Evolutionary conservation across 2,329 filamentous ascomycete species (phyloP).

Genomic region (Calonectria pauciramosa): DNA sequence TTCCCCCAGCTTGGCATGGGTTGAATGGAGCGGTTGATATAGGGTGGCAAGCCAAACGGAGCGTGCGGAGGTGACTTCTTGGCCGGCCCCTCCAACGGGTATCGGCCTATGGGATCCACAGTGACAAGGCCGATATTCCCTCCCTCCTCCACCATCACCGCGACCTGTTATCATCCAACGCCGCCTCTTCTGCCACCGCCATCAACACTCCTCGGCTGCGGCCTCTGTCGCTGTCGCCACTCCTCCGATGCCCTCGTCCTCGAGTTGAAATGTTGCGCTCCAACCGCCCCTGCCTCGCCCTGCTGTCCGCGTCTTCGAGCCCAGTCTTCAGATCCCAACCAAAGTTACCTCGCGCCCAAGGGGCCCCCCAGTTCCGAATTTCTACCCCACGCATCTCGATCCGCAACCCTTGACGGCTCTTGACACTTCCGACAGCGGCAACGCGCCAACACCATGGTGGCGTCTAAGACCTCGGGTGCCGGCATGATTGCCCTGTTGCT

Average conservation of each 20-base stretch:
- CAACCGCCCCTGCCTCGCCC: constrained; percentile 28
- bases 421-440: neutral
- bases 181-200: neutral
- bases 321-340: constrained; percentile 28
- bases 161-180: neutral
- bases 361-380: constrained; percentile 19
- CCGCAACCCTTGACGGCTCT: constrained; percentile 6
- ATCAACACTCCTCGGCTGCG: constrained; percentile 5
- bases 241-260: constrained; percentile 33
- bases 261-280: constrained; percentile 36
- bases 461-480: constrained; percentile 19
- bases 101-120: constrained; percentile 18
- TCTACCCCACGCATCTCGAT: constrained; percentile 12
- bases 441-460: constrained; percentile 28
- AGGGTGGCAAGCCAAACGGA: constrained; percentile 24
- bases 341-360: constrained; percentile 27
- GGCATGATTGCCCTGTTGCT: constrained; percentile 32
- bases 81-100: constrained; percentile 22
- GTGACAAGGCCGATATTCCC: constrained; percentile 21
- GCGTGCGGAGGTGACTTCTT: constrained; percentile 8
- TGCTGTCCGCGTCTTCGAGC: constrained; percentile 29
- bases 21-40: neutral
- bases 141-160: neutral
- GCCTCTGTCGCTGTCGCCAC: constrained; percentile 14
- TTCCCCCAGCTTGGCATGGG: neutral